Conservation (phyloP, 495 filamentous ascomycete species). For the Aspergillus panamensis region DNA sequence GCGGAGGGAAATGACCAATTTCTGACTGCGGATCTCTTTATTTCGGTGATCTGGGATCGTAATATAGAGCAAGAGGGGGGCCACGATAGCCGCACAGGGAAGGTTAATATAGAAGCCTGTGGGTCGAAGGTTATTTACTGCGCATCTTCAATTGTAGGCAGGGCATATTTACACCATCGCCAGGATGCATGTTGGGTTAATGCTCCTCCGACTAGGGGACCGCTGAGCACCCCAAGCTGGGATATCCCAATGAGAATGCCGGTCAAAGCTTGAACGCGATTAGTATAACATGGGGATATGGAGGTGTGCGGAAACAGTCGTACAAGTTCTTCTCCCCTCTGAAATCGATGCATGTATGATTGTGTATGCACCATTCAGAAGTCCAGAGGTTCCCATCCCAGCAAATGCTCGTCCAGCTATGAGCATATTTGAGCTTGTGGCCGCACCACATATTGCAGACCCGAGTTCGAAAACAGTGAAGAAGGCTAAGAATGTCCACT, state of each 20-base stretch:
- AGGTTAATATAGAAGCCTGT: conserved; percentile 59
- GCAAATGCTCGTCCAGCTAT: conserved; percentile 76
- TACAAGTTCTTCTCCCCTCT: neutral
- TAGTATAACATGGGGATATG: neutral
- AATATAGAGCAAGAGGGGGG: conserved; percentile 44
- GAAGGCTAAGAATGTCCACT: conserved; percentile 45
- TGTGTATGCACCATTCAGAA: conserved; percentile 15
- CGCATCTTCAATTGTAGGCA: neutral
- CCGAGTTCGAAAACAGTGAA: conserved; percentile 61
- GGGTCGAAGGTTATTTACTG: neutral
- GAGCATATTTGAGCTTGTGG: conserved; percentile 60
- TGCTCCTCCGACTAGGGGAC: conserved; percentile 50
- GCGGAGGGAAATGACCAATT: neutral
- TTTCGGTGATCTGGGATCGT: neutral
- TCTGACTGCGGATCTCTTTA: neutral
- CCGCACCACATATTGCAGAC: conserved; percentile 66
- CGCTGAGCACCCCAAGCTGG: conserved; percentile 31
- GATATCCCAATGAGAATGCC: conserved; percentile 13
- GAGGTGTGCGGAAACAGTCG: neutral
- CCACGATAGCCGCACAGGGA: conserved; percentile 53
- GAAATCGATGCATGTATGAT: neutral
- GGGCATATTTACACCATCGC: conserved; percentile 57
- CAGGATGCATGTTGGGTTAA: conserved; percentile 51
- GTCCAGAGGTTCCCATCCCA: conserved; percentile 56
- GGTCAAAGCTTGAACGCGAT: neutral